Evolutionary conservation across 2,329 filamentous ascomycete genomes (phyloP), one percentile per base, ranked within the genome.

Genomic region (Cladosporium colombiae): DNA sequence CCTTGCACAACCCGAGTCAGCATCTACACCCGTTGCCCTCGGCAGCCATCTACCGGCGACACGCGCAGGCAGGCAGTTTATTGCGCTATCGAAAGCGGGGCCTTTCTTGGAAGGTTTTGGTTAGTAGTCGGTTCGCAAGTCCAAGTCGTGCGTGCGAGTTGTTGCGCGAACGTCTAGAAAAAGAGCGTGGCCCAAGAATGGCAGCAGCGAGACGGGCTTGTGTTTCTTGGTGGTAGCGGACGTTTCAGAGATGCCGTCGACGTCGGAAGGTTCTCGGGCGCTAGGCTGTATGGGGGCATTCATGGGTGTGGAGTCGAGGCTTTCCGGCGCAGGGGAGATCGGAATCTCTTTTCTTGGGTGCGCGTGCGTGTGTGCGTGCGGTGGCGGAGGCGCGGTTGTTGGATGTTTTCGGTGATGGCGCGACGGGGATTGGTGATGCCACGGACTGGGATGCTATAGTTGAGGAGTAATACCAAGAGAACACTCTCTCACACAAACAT

Each of bases 291-390:
- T 46, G 18, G 6, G 23, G 37, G 57, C 18, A 49, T 33, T 31
- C 27, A 29, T 27, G 25, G 25, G 27, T 31, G 40, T 49, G 58
- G 58, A 49, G 58, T 23, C 16, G 18, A 25, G n/a, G 37, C 37
- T 61, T 37, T 46, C 27, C 44, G 29, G 46, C 10, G 59, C 46
- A 52, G 59, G 59, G 59, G 44, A 33, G 59, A 62, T 62, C 59
- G 46, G 59, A 62, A 62, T 62, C 46, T 62, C 46, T 25, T 52
- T 52, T 18, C 25, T 10, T 52, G 46, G n/a, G 46, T 4, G 57
- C n/a, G n/a, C n/a, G 40, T 21, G 18, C 18, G 35, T 44, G 40
- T 13, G 40, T 18, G 25, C 56, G 56, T 62, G 59, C 59, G 59
- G 44, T 53, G 59, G 44, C 46, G 52, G 44, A n/a, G 33, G 33